Percentiles rank a stretch among this genome's conserved stretches.
These are phyloP conservation scores for Nicotiana paniculata DNA, from an alignment of 257 asterid species.

Conservation along the genomic window DNA sequence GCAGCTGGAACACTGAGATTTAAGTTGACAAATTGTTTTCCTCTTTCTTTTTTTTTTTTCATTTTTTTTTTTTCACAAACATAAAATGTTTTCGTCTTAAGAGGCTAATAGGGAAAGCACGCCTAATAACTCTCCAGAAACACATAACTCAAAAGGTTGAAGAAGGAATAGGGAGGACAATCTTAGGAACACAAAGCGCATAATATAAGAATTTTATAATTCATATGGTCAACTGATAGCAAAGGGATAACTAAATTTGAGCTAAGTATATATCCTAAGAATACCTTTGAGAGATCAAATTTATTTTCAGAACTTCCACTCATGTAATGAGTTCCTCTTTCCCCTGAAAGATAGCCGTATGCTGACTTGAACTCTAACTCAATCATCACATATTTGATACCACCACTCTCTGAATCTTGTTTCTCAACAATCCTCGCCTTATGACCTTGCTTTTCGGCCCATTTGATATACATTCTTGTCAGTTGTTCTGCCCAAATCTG, in stretches of 20 bases:
- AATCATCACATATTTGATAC: slow-evolving; percentile 41
- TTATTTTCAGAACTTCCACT: slow-evolving; percentile 25
- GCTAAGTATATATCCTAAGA: neutral
- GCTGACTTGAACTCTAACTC: slow-evolving; percentile 69
- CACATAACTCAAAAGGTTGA: neutral
- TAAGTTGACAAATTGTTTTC: neutral
- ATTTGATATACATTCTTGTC: slow-evolving; percentile 58
- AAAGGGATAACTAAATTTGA: neutral
- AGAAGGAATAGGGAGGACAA: too few species aligned
- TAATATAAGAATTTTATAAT: neutral
- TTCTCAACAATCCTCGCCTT: slow-evolving; percentile 61
- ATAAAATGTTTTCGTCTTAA: neutral
- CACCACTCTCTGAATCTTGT: slow-evolving; percentile 35
- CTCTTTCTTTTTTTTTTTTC: too few species aligned
- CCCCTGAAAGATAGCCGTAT: slow-evolving; percentile 68
- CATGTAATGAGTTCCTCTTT: slow-evolving; percentile 64
- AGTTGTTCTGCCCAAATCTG: slow-evolving; percentile 67
- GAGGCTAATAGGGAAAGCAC: neutral
- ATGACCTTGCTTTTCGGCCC: slow-evolving; percentile 76
- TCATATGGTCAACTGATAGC: neutral
- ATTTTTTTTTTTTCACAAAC: too few species aligned
- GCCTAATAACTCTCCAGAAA: neutral
- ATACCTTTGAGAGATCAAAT: slow-evolving; percentile 42
- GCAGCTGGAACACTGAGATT: neutral
- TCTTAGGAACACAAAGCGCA: too few species aligned